phyloP scores from a whole-genome alignment of 148 eudicot genomes.

The Rhododendron kiyosumense region DNA sequence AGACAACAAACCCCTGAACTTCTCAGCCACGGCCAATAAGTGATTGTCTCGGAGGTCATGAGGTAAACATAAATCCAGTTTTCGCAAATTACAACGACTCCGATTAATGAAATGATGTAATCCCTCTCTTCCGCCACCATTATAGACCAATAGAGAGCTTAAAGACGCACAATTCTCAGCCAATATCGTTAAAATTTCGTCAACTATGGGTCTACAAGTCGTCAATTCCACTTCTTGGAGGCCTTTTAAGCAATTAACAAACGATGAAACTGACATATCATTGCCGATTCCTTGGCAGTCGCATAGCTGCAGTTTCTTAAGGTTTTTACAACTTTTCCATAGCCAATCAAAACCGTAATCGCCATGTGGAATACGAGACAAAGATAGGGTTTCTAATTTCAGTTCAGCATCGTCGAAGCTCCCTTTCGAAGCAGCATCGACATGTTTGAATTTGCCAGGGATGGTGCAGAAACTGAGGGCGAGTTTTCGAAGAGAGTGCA shows the following conservation, averaged over 20 bases:
- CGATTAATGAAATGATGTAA: slow-evolving; percentile 42
- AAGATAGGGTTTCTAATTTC: slow-evolving; percentile 29
- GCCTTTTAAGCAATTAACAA: slow-evolving; percentile 16
- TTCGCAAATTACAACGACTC: slow-evolving; percentile 22
- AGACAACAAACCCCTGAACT: slow-evolving; percentile 23
- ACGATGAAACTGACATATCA: slow-evolving; percentile 26
- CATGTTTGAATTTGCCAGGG: slow-evolving; percentile 16
- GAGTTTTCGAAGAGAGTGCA: background rate
- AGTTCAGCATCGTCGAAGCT: slow-evolving; percentile 20
- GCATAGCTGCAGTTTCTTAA: slow-evolving; percentile 31
- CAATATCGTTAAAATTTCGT: slow-evolving; percentile 28
- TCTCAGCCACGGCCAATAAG: slow-evolving; percentile 26
- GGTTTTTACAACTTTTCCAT: slow-evolving; percentile 42
- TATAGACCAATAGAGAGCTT: slow-evolving; percentile 32
- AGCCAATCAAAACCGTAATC: slow-evolving; percentile 44
- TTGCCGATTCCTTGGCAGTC: slow-evolving; percentile 53
- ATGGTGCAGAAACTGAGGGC: background rate
- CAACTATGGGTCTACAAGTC: slow-evolving; percentile 30
- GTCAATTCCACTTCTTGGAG: slow-evolving; percentile 37
- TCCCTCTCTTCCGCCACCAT: slow-evolving; percentile 27
- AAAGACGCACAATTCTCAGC: slow-evolving; percentile 25
- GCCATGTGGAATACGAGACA: slow-evolving; percentile 23
- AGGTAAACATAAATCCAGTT: slow-evolving; percentile 49
- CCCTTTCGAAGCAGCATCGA: background rate
- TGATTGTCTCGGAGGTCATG: slow-evolving; percentile 45